Conservation (phyloP, 306 rosid species). For the Quercus variabilis region DNA sequence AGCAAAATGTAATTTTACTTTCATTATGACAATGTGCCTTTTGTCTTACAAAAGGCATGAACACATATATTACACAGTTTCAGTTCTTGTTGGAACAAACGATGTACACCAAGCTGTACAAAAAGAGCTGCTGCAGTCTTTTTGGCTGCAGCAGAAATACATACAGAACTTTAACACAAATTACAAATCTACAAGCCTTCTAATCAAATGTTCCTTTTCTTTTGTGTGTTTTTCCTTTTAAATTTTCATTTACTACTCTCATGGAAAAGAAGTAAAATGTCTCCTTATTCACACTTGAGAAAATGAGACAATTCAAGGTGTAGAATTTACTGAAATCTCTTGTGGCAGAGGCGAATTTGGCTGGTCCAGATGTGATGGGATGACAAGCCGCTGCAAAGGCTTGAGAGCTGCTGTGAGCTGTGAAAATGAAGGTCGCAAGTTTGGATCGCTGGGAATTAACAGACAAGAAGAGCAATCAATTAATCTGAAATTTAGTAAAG, state of each 20-base stretch:
- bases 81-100: neutral
- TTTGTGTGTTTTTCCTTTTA: neutral
- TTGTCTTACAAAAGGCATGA: neutral
- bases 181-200: constrained; percentile 25
- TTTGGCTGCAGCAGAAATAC: constrained; percentile 43
- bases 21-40: neutral
- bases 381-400: constrained; percentile 74
- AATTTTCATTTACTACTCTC: constrained; percentile 21
- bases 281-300: constrained; percentile 60
- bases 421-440: constrained; percentile 85
- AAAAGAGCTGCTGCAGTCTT: constrained; percentile 41
- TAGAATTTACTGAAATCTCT: constrained; percentile 82
- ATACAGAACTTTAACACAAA: constrained; percentile 27
- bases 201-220: constrained; percentile 11
- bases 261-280: constrained; percentile 18
- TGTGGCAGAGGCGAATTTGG: constrained; percentile 53
- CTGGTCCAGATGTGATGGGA: constrained; percentile 67
- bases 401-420: constrained; percentile 76
- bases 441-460: constrained; percentile 66
- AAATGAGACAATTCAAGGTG: constrained; percentile 48
- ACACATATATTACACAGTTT: neutral
- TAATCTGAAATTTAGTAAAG: neutral
- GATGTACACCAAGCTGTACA: constrained; percentile 31
- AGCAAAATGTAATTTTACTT: neutral
- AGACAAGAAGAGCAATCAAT: constrained; percentile 7